Evolutionary conservation across 129 eudicot genomes (phyloP).

Genomic region (Heracleum sosnowskyi): DNA sequence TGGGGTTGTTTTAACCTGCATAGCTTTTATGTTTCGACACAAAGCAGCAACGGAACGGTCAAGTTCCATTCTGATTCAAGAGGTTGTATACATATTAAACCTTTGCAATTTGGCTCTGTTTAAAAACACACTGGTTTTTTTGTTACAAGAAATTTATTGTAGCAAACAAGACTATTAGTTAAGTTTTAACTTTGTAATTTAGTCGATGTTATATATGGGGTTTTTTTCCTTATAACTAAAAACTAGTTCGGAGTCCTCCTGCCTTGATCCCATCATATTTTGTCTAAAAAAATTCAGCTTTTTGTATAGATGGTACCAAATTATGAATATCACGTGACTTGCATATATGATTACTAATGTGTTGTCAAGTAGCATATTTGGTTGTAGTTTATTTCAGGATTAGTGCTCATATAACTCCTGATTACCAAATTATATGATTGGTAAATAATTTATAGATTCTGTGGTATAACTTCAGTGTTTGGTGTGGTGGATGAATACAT

Average conservation of each 20-base stretch:
- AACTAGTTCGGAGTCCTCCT: neutral
- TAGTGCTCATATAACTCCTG: neutral
- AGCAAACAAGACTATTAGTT: no score
- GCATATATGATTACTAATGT: slow-evolving; percentile 2
- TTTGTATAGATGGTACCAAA: neutral
- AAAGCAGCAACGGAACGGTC: slow-evolving; percentile 70
- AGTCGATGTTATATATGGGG: no score
- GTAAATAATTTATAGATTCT: no score
- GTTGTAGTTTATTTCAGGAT: neutral
- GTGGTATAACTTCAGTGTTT: no score
- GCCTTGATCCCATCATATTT: neutral
- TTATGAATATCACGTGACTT: neutral
- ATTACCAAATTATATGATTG: neutral
- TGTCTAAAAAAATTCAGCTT: neutral
- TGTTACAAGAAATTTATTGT: no score
- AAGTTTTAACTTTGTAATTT: no score
- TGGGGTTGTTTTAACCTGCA: slow-evolving; percentile 82
- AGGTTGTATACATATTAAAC: slow-evolving; percentile 39
- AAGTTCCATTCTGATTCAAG: slow-evolving; percentile 84
- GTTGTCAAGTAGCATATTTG: neutral
- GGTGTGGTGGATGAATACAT: no score
- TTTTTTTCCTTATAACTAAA: no score
- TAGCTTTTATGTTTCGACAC: slow-evolving; percentile 80
- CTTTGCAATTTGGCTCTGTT: no score
- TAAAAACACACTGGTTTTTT: no score